Conservation (phyloP, 805 yeast genomes). For the Hagleromyces aurorensis region DNA sequence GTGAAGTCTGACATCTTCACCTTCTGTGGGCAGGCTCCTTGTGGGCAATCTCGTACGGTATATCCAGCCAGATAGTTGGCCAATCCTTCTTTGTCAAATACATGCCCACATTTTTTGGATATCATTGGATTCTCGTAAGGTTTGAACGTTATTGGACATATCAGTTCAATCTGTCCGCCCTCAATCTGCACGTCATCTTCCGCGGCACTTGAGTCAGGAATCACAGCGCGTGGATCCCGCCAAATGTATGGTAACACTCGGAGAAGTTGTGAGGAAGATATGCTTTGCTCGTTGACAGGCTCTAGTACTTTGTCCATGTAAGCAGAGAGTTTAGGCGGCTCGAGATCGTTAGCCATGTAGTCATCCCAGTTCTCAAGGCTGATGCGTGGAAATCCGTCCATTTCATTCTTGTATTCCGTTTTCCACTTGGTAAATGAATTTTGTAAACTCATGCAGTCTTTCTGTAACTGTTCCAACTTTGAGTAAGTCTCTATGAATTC, state of each 20-base stretch:
- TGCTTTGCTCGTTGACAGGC: slow-evolving; percentile 5
- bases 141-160: slow-evolving; percentile 57
- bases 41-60: slow-evolving; percentile 43
- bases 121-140: slow-evolving; percentile 47
- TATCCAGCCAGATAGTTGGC: slow-evolving; percentile 26
- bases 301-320: neutral
- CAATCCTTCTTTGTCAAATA: slow-evolving; percentile 46
- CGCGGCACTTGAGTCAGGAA: slow-evolving; percentile 40
- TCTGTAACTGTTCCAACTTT: slow-evolving; percentile 3
- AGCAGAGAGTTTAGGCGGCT: slow-evolving; percentile 13
- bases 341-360: slow-evolving; percentile 8
- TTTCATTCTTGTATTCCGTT: slow-evolving; percentile 8
- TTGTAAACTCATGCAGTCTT: slow-evolving; percentile 3
- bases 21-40: slow-evolving; percentile 42
- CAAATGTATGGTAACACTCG: slow-evolving; percentile 42
- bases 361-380: slow-evolving; percentile 18
- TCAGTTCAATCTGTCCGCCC: slow-evolving; percentile 63
- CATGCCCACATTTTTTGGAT: slow-evolving; percentile 53
- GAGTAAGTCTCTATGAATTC: slow-evolving; percentile 2
- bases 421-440: slow-evolving; percentile 8
- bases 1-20: slow-evolving; percentile 34
- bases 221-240: slow-evolving; percentile 51
- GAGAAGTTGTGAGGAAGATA: too few species aligned
- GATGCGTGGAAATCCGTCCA: slow-evolving; percentile 13
- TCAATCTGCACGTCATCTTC: slow-evolving; percentile 58